Percentiles rank a stretch among this genome's conserved stretches.
Conservation (phyloP, 495 filamentous ascomycete genomes). For the Penicillium riverlandense region DNA sequence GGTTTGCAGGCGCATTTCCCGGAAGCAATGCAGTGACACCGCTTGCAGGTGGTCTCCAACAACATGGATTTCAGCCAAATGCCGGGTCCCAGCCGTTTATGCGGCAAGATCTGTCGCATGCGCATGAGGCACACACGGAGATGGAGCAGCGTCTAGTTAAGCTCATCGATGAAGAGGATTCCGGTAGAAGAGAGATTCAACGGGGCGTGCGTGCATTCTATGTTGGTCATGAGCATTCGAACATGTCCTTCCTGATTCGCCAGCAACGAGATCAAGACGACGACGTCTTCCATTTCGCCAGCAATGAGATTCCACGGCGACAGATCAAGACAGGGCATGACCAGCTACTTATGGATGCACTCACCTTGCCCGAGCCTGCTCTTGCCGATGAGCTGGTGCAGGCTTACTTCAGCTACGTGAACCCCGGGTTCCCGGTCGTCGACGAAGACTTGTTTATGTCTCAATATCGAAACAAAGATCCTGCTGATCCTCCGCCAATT, state of each 20-base stretch:
- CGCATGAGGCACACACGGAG: slow-evolving; percentile 28
- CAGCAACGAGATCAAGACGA: slow-evolving; percentile 40
- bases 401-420: slow-evolving; percentile 39
- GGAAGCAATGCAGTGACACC: slow-evolving; percentile 13
- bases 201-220: slow-evolving; percentile 42
- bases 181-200: slow-evolving; percentile 34
- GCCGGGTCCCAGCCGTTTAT: slow-evolving; percentile 17
- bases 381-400: slow-evolving; percentile 41
- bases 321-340: slow-evolving; percentile 39
- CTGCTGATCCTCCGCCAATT: slow-evolving; percentile 36
- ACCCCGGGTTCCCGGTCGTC: slow-evolving; percentile 38
- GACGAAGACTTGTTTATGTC: slow-evolving; percentile 42
- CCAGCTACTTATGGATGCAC: slow-evolving; percentile 41
- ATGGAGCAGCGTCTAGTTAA: slow-evolving; percentile 40
- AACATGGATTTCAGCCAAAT: slow-evolving; percentile 16
- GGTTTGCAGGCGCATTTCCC: slow-evolving; percentile 27
- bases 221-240: slow-evolving; percentile 43
- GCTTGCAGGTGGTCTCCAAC: slow-evolving; percentile 9
- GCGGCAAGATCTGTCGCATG: slow-evolving; percentile 24
- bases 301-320: slow-evolving; percentile 39
- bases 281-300: slow-evolving; percentile 41
- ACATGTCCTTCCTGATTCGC: slow-evolving; percentile 46
- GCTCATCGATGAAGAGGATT: slow-evolving; percentile 40
- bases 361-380: slow-evolving; percentile 37
- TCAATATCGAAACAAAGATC: slow-evolving; percentile 41